Evolutionary conservation across 225 moss, liverwort and hornwort species (phyloP).

Genomic region (Pleurozium schreberi): DNA sequence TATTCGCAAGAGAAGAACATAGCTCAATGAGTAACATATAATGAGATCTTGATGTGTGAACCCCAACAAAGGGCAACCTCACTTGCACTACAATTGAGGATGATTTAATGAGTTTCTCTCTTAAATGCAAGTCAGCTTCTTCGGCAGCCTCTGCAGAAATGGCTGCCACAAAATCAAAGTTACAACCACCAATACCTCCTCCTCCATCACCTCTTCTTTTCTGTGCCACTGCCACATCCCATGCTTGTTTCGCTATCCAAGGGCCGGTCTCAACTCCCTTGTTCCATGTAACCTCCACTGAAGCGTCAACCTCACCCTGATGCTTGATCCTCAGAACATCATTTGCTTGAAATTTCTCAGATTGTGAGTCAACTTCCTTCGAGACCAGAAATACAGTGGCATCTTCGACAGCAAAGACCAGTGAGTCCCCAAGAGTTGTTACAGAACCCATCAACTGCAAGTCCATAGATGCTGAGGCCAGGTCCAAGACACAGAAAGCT

Average conservation of each 20-base stretch:
- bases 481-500: slow-evolving; percentile 39
- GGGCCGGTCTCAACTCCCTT: slow-evolving; percentile 39
- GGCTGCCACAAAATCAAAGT: slow-evolving; percentile 91
- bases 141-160: slow-evolving; percentile 79
- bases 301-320: slow-evolving; percentile 41
- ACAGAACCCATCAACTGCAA: slow-evolving; percentile 19
- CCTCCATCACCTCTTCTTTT: slow-evolving; percentile 85
- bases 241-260: slow-evolving; percentile 73
- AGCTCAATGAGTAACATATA: slow-evolving; percentile 57
- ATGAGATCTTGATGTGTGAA: slow-evolving; percentile 61
- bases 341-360: slow-evolving; percentile 19
- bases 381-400: slow-evolving; percentile 27
- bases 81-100: slow-evolving; percentile 57
- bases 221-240: slow-evolving; percentile 80
- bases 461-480: slow-evolving; percentile 29
- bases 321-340: slow-evolving; percentile 29
- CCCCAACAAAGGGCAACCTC: slow-evolving; percentile 51
- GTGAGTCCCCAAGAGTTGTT: slow-evolving; percentile 20
- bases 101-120: slow-evolving; percentile 65
- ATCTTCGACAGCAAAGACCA: slow-evolving; percentile 26
- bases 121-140: slow-evolving; percentile 53
- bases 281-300: slow-evolving; percentile 70
- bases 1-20: slow-evolving; percentile 32
- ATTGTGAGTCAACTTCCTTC: slow-evolving; percentile 5
- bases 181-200: slow-evolving; percentile 79